Conservation (phyloP, 345 rosid genomes). For the Carallia brachiata region DNA sequence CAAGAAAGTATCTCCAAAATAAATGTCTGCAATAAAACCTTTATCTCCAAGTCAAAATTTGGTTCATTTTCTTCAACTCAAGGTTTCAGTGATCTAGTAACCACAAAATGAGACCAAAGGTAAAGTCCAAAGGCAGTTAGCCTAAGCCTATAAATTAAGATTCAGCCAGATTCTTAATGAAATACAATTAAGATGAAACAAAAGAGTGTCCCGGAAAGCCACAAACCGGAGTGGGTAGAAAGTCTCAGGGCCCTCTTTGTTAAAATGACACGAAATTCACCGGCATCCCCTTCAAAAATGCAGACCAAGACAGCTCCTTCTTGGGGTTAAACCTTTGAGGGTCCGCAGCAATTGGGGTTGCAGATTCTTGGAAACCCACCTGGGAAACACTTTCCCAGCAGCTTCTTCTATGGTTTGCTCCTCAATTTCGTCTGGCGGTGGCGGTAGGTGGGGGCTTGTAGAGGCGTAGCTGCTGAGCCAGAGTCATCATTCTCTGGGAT, state of each 20-base stretch:
- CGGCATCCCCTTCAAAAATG: slow-evolving; percentile 74
- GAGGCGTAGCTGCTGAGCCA: slow-evolving; percentile 71
- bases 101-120: background rate
- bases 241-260: slow-evolving; percentile 76
- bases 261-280: slow-evolving; percentile 77
- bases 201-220: slow-evolving; percentile 8
- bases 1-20: too few relatives aligned
- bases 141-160: background rate
- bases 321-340: slow-evolving; percentile 65
- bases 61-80: background rate
- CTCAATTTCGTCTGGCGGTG: slow-evolving; percentile 43
- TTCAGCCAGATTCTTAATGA: background rate
- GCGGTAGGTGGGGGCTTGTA: slow-evolving; percentile 61
- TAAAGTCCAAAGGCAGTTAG: background rate
- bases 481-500: slow-evolving; percentile 41
- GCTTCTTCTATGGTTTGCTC: slow-evolving; percentile 42
- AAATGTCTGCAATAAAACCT: too few relatives aligned
- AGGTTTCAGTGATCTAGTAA: background rate
- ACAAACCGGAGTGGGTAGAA: slow-evolving; percentile 87
- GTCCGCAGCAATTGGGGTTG: slow-evolving; percentile 39
- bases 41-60: background rate
- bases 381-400: slow-evolving; percentile 70
- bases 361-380: slow-evolving; percentile 82
- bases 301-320: slow-evolving; percentile 88
- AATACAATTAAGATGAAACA: too few relatives aligned